Conservation (phyloP, 1,284 basidiomycete species). For the Ustilago crameri region DNA sequence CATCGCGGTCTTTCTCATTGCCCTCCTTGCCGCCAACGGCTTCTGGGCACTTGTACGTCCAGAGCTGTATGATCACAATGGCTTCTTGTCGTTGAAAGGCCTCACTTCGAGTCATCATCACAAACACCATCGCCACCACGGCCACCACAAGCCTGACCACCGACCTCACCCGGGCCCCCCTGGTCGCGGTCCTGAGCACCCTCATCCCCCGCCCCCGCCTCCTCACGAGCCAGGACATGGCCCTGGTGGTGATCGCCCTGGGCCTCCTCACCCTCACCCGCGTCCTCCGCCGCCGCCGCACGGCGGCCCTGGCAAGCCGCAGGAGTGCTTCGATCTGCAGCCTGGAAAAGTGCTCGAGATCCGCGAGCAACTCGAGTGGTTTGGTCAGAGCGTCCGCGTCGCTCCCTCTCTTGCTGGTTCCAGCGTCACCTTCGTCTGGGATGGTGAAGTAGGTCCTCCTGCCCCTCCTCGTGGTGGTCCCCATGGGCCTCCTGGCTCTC, state of each 20-base stretch:
- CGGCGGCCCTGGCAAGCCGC: slow-evolving; percentile 10
- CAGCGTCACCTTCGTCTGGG: slow-evolving; percentile 36
- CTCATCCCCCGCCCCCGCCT: slow-evolving; percentile 9
- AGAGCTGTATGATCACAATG: slow-evolving; percentile 25
- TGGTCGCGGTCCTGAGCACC: slow-evolving; percentile 10
- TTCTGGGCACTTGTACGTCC: slow-evolving; percentile 39
- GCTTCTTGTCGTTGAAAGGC: slow-evolving; percentile 7
- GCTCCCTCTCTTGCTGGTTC: slow-evolving; percentile 34
- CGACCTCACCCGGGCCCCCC: slow-evolving; percentile 1
- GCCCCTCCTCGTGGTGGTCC: slow-evolving; percentile 13
- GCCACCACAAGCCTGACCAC: slow-evolving; percentile 12
- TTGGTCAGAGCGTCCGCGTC: slow-evolving; percentile 21
- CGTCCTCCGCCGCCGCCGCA: slow-evolving; percentile 19
- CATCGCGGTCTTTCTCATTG: slow-evolving; percentile 24
- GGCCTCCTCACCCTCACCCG: slow-evolving; percentile 3
- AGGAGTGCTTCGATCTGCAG: slow-evolving; percentile 21
- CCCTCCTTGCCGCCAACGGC: slow-evolving; percentile 30
- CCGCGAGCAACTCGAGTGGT: slow-evolving; percentile 14
- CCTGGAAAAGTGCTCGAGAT: slow-evolving; percentile 25
- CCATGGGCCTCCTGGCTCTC: no score
- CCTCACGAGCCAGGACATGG: slow-evolving; percentile 19
- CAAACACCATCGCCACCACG: slow-evolving; percentile 6
- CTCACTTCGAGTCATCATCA: neutral
- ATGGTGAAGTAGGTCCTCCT: slow-evolving; percentile 28
- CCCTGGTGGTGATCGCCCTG: slow-evolving; percentile 13